A percentile compares a stretch with the other conserved stretches of the same genome.
These are phyloP conservation scores for Parmelia sp. DNA, from an alignment of 495 filamentous ascomycete genomes.

Conservation along the genomic window DNA sequence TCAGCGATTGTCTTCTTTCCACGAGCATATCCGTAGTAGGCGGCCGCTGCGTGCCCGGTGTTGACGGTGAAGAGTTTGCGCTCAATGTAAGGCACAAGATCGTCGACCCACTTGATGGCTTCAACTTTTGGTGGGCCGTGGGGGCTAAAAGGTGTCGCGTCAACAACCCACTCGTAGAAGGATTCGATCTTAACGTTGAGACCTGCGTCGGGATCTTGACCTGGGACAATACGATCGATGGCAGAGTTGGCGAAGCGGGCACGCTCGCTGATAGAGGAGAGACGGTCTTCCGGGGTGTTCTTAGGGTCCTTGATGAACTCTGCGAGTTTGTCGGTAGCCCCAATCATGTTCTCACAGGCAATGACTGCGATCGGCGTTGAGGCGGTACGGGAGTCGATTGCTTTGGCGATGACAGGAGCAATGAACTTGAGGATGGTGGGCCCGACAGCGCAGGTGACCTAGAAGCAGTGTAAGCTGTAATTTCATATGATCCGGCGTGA, in stretches of 20 bases:
- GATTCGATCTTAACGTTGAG: slow-evolving; percentile 93
- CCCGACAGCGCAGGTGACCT: slow-evolving; percentile 88
- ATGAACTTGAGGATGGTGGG: slow-evolving; percentile 95
- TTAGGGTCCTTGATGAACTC: slow-evolving; percentile 68
- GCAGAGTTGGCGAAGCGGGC: slow-evolving; percentile 91
- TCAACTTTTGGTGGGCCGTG: slow-evolving; percentile 63
- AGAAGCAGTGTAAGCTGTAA: not conserved
- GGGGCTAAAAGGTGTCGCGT: slow-evolving; percentile 68
- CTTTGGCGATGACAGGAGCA: slow-evolving; percentile 87
- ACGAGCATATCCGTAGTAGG: slow-evolving; percentile 84
- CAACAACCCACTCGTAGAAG: slow-evolving; percentile 98
- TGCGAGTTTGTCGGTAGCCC: slow-evolving; percentile 78
- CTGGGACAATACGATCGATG: slow-evolving; percentile 94
- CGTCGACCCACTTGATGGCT: slow-evolving; percentile 85
- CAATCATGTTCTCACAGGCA: slow-evolving; percentile 95
- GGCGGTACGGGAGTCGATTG: slow-evolving; percentile 67
- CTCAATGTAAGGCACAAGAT: slow-evolving; percentile 93
- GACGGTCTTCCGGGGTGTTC: slow-evolving; percentile 54
- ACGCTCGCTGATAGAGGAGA: slow-evolving; percentile 55
- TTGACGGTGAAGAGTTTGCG: slow-evolving; percentile 99
- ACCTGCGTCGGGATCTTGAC: slow-evolving; percentile 68
- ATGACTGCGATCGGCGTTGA: slow-evolving; percentile 77
- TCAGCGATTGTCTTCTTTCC: slow-evolving; percentile 84
- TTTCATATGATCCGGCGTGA: not conserved
- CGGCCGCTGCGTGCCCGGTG: slow-evolving; percentile 93